phyloP scores from a whole-genome alignment of 257 asterid species.

The Solanum virginianum region DNA sequence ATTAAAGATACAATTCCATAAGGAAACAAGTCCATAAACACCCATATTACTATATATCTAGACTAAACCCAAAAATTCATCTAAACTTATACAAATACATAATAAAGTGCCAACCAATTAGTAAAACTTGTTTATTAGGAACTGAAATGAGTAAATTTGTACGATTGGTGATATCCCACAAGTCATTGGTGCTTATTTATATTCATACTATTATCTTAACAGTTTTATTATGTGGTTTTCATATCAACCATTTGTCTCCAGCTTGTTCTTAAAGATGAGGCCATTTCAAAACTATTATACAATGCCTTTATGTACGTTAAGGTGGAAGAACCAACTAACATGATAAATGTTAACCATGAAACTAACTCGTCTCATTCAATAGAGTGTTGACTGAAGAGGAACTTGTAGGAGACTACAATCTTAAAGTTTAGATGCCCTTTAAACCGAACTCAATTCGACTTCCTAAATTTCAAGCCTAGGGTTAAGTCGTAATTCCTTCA shows the following conservation, averaged over 20 bases:
- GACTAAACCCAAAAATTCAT: too few species aligned
- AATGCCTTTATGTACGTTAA: neutral
- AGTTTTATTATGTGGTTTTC: neutral
- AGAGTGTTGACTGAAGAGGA: neutral
- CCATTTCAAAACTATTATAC: neutral
- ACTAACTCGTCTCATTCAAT: neutral
- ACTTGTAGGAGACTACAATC: neutral
- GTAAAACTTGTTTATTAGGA: neutral
- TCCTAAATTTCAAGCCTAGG: too few species aligned
- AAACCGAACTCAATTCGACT: neutral
- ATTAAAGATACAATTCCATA: too few species aligned
- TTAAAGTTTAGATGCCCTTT: neutral
- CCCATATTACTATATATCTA: too few species aligned
- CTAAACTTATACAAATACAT: neutral
- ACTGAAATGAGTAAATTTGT: neutral
- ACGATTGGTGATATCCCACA: neutral
- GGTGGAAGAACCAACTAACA: neutral
- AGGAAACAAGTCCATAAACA: too few species aligned
- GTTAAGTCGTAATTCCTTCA: too few species aligned
- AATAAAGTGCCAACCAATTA: neutral
- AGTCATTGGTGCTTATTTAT: neutral
- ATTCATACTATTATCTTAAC: neutral
- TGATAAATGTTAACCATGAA: neutral
- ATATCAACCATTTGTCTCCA: neutral
- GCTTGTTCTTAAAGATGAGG: neutral